Conservation (phyloP, 2,329 filamentous ascomycete genomes). For the Aspergillus sp. region DNA sequence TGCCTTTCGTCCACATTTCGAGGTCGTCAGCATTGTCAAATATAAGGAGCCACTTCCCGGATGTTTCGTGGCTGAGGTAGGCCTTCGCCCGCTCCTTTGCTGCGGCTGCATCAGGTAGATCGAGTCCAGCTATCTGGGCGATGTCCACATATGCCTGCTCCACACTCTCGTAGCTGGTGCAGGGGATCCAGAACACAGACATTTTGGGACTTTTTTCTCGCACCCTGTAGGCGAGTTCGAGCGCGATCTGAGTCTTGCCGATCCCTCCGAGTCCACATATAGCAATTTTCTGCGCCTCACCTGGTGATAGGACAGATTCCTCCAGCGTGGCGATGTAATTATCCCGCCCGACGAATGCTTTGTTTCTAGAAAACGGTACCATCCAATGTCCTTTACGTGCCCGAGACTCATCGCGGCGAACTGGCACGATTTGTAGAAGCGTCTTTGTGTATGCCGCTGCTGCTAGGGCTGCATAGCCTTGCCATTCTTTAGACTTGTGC, state of each 20-base stretch:
- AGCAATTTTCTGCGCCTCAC: not conserved
- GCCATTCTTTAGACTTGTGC: too few species aligned
- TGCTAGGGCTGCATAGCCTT: too few species aligned
- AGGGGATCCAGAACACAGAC: conserved; percentile 30
- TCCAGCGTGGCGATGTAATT: not conserved
- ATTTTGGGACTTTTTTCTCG: not conserved
- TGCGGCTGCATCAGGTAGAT: not conserved
- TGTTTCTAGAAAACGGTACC: not conserved
- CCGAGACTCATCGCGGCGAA: not conserved
- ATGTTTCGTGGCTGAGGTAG: conserved; percentile 11
- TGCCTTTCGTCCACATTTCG: conserved; percentile 12
- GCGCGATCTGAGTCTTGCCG: not conserved
- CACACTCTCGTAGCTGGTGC: conserved; percentile 18
- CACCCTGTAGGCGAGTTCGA: conserved; percentile 7
- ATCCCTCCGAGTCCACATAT: not conserved
- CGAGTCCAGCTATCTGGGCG: not conserved
- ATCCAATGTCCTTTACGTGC: not conserved
- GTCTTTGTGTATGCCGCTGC: too few species aligned
- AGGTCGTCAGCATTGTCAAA: conserved; percentile 25
- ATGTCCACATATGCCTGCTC: conserved; percentile 16
- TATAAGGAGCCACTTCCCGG: conserved; percentile 22
- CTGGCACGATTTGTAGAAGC: too few species aligned
- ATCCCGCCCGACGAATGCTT: not conserved
- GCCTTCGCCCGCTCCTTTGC: conserved; percentile 1
- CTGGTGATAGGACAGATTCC: not conserved